Evolutionary conservation across 2,329 filamentous ascomycete genomes (phyloP).

Genomic region (Curvularia spicifera): DNA sequence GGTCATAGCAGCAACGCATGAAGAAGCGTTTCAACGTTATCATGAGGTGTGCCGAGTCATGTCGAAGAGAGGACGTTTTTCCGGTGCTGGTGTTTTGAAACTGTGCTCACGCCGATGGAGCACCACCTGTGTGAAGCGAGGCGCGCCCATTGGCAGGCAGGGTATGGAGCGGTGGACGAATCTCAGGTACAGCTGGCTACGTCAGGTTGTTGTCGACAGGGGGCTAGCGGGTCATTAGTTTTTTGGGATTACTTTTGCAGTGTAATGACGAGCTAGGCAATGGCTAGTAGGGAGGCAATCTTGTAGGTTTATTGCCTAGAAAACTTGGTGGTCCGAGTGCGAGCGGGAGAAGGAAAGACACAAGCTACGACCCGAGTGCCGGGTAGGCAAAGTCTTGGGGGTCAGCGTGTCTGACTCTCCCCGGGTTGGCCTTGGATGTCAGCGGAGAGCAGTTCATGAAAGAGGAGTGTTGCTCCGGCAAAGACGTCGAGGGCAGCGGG

Average conservation of each 20-base stretch:
- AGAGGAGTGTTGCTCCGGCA: not conserved
- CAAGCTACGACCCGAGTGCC: slow-evolving; percentile 1
- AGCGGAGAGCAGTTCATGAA: not conserved
- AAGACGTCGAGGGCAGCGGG: not conserved
- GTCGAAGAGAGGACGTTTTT: slow-evolving; percentile 5
- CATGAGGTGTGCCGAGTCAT: slow-evolving; percentile 8
- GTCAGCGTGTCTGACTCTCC: slow-evolving; percentile 5
- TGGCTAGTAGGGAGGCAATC: not conserved
- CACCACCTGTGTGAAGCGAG: slow-evolving; percentile 5
- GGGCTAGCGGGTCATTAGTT: not conserved
- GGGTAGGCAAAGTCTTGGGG: slow-evolving; percentile 9
- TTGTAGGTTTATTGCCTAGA: slow-evolving; percentile 11
- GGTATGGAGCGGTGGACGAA: not conserved
- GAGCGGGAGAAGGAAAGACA: not conserved
- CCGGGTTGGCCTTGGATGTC: slow-evolving; percentile 4
- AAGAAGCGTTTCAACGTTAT: slow-evolving; percentile 16
- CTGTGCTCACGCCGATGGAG: slow-evolving; percentile 7
- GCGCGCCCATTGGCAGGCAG: not conserved
- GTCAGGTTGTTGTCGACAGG: not conserved
- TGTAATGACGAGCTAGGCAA: not conserved
- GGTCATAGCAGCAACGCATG: slow-evolving; percentile 9
- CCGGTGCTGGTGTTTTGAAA: slow-evolving; percentile 15
- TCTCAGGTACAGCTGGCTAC: not conserved
- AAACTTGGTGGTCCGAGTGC: slow-evolving; percentile 8
- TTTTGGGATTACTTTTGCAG: not conserved